Base-by-base conservation (phyloP, 768 basidiomycete species). In the Boletus rubroflammeus region DNA sequence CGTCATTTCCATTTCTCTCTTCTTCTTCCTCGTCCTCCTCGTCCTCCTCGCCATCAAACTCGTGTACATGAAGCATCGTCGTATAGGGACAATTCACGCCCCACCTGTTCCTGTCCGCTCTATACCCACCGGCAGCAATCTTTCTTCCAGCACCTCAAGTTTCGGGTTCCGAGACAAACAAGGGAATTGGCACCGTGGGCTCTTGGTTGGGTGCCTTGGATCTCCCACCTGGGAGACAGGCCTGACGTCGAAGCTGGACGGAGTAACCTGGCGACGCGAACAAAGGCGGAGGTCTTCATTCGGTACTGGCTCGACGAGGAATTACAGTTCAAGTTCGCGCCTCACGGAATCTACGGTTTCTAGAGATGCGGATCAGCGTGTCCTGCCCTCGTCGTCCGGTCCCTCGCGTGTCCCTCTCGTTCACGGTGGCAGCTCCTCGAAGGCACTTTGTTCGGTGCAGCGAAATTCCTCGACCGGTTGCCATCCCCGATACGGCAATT, bases 171-270 rank as follows among this genome's bases (percentile, higher is more conserved):
- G 29, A 55, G 32, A 43, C 38, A 58, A 66, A 11, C 29, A 5
- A 26, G 48, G 21, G 26, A 29, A 43, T 48, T 41, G 45, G 11
- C 38, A 47, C 14, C 49, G 57, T 6, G 64, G 59, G 2, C 32
- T 72, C 26, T 39, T 66, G 42, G 58, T 70, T 13, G 70, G 69
- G 7, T 72, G 58, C 46, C 57, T 70, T 14, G 69, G 69, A 28
- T 72, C 70, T 13, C 69, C 69, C 28, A 17, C 54, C n/a, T 72
- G 70, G 68, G 69, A 70, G 53, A 67, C 64, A 2, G 49, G 29
- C 13, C 42, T 62, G 36, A 50, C 50, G n/a, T 57, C 64, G 15
- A 58, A 50, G 15, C 31, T 66, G 41, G 47, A 56, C 48, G 38
- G 29, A 2, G 46, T 49, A 14, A 10, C 46, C 29, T 56, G 59